Conservation (phyloP, 23 red algal species). For the Chondrus crispus region DNA sequence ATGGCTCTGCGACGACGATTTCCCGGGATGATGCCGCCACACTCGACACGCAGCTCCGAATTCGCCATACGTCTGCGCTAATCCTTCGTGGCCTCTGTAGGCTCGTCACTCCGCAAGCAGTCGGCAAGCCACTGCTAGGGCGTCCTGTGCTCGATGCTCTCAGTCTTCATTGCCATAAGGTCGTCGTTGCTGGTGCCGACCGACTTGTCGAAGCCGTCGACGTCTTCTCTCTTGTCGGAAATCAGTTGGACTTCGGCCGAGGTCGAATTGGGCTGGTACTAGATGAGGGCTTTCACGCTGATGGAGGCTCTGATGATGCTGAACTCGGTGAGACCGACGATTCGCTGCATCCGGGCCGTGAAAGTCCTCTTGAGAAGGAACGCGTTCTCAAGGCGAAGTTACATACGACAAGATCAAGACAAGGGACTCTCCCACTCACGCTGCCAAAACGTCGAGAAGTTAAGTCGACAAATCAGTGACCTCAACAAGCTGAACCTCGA, state of each 20-base stretch:
- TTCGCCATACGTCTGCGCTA: not conserved
- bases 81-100: not conserved
- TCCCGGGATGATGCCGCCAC: not conserved
- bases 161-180: not conserved
- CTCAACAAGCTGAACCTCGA: not conserved
- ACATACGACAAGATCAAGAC: not conserved
- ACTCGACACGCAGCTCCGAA: constrained; percentile 6
- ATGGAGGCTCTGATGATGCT: not conserved
- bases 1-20: not conserved
- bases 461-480: not conserved
- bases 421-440: not conserved
- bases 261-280: not conserved
- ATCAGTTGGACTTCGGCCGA: not conserved
- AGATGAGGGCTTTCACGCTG: not conserved
- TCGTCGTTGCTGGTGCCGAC: not conserved
- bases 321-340: not conserved
- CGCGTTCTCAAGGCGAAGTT: not conserved
- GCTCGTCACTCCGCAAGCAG: not conserved
- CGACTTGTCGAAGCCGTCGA: not conserved
- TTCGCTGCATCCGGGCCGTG: not conserved
- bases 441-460: not conserved
- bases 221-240: not conserved
- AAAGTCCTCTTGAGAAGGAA: not conserved
- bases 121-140: not conserved
- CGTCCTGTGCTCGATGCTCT: not conserved